phyloP scores from a whole-genome alignment of 441 rosid species.

The Erysimum cheiri region DNA sequence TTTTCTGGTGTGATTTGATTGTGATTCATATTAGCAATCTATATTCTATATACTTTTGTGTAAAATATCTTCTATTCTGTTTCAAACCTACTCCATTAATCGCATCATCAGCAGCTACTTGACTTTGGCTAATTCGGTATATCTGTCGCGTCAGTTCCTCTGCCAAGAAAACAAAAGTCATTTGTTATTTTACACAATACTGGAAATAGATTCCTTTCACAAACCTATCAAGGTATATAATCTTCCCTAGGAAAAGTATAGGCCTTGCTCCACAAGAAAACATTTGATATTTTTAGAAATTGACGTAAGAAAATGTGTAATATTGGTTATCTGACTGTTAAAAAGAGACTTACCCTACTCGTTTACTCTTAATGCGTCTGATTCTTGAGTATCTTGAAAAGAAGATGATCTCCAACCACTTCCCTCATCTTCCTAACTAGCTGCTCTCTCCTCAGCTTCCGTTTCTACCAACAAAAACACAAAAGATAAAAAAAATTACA shows the following conservation, averaged over 20 bases:
- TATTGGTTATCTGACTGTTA: not conserved
- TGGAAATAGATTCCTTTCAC: not conserved
- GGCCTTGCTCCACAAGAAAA: conserved; percentile 36
- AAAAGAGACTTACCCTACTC: conserved; percentile 19
- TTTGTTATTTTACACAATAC: not conserved
- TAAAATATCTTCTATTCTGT: conserved; percentile 11
- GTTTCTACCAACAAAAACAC: conserved; percentile 21
- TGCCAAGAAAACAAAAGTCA: conserved; percentile 34
- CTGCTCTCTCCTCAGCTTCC: conserved; percentile 40
- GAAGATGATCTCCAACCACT: conserved; percentile 43
- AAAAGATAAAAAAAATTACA: not conserved
- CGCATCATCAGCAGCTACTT: conserved; percentile 23
- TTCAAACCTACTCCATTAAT: conserved; percentile 31
- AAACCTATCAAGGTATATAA: conserved; percentile 9
- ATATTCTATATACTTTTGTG: conserved; percentile 1
- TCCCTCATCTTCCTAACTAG: conserved; percentile 40
- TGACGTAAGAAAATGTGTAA: not conserved
- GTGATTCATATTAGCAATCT: conserved; percentile 5
- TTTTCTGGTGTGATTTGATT: not conserved
- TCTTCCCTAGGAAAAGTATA: conserved; percentile 10
- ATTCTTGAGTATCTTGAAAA: conserved; percentile 36
- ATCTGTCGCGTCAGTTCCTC: conserved; percentile 24
- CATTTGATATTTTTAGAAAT: not conserved
- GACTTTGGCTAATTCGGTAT: conserved; percentile 13
- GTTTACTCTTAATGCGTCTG: not conserved